Evolutionary conservation across 441 rosid genomes (phyloP), one percentile per base, ranked within the genome.

Genomic region (Bocquillonia castaneifolia): DNA sequence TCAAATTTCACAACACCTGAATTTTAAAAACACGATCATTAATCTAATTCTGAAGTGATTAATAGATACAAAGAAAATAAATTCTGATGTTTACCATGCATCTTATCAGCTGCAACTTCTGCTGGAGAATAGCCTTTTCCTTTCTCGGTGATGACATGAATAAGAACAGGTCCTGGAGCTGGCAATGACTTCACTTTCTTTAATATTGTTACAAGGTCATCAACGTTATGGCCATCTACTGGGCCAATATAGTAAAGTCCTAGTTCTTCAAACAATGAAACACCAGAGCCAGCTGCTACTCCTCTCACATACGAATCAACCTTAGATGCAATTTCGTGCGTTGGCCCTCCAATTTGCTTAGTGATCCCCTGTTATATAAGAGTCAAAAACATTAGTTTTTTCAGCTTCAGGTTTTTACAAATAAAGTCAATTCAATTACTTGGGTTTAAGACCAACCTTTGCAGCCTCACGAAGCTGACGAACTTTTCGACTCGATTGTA

Each of bases 91-190:
- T 13, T 77, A 79, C 88, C 89, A 51, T 83, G 89, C 82, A 79
- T 75, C 39, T 83, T 83, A 61, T 85, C 85, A 3, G 85, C 53
- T 2, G 89, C 84, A 3, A 25, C 31, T 54, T 85, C 84, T 20
- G 87, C 85, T 4, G 80, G 81, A 58, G 75, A 45, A 65, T 85
- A 83, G 29, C 87, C 89, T 72, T 79, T 79, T 22, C 89, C 86
- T 72, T 85, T 82, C 78, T 82, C 86, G 2, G 88, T 82, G 58
- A 80, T 47, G 15, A 79, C 61, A 73, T 85, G 89, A 52, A 85
- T 74, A 15, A 85, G 81, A 32, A 68, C 84, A 15, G 82, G 77
- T 26, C 85, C 86, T 1, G 81, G 48, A 8, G 81, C 68, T 52
- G 79, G 78, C 44, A 72, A 52, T 3, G 69, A 32, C 63, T 74